phyloP scores from a whole-genome alignment of 495 filamentous ascomycete genomes.

The Penicillium manginii region DNA sequence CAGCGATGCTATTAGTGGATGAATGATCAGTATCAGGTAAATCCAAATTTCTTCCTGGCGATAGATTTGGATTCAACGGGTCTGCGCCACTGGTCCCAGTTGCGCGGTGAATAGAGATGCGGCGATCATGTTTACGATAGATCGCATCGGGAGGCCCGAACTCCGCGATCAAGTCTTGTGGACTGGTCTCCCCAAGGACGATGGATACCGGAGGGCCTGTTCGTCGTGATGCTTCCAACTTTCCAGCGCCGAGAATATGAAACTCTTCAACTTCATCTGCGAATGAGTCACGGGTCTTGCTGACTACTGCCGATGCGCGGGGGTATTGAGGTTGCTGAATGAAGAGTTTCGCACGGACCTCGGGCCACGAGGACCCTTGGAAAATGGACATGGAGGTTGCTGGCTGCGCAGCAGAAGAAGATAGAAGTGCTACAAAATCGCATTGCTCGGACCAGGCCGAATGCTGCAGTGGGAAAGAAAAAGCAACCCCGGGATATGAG shows the following conservation, averaged over 20 bases:
- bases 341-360: constrained; percentile 75
- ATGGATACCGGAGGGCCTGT: constrained; percentile 65
- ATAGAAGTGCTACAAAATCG: constrained; percentile 85
- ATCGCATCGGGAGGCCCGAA: constrained; percentile 95
- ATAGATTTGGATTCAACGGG: constrained; percentile 42
- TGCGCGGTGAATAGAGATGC: constrained; percentile 80
- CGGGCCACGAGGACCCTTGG: constrained; percentile 84
- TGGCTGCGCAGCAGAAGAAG: constrained; percentile 71
- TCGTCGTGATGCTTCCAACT: constrained; percentile 72
- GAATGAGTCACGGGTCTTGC: constrained; percentile 64
- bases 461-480: constrained; percentile 79
- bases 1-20: constrained; percentile 72
- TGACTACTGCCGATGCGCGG: constrained; percentile 55
- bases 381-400: constrained; percentile 88
- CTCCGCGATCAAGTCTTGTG: constrained; percentile 87
- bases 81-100: constrained; percentile 44
- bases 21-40: constrained; percentile 78
- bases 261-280: constrained; percentile 83
- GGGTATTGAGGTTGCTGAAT: constrained; percentile 71
- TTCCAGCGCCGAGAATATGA: constrained; percentile 72
- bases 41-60: constrained; percentile 49
- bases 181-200: constrained; percentile 76
- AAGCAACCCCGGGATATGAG: constrained; percentile 92
- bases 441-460: constrained; percentile 79
- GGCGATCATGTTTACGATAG: constrained; percentile 88